Percentiles rank a stretch among this genome's conserved stretches.
These are phyloP conservation scores for Boletus patriciae DNA, from an alignment of 768 basidiomycete genomes.

Conservation along the genomic window DNA sequence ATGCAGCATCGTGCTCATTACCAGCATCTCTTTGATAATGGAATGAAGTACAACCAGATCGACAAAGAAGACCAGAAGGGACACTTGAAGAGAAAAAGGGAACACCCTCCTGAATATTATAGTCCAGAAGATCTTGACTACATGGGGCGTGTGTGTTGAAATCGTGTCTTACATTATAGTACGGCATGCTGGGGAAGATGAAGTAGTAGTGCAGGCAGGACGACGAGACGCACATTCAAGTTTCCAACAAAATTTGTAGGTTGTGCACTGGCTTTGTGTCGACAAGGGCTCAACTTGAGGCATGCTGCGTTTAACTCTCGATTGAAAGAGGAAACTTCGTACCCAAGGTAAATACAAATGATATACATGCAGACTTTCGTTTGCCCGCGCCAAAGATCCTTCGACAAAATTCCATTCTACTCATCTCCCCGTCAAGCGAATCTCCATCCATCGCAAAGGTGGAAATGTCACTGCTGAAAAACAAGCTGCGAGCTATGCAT, in stretches of 20 bases:
- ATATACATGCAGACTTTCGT: too few relatives aligned
- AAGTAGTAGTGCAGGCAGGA: too few relatives aligned
- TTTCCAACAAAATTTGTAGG: too few relatives aligned
- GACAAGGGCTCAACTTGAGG: too few relatives aligned
- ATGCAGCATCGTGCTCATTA: neutral
- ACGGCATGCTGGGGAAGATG: too few relatives aligned
- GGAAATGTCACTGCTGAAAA: constrained; percentile 50
- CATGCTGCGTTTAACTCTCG: constrained; percentile 27
- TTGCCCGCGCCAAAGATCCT: neutral
- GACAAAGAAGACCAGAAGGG: neutral
- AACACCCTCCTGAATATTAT: too few relatives aligned
- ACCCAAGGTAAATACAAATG: neutral
- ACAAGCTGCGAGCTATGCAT: constrained; percentile 40
- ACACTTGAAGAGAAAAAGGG: neutral
- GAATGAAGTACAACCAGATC: neutral
- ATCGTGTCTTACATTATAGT: too few relatives aligned
- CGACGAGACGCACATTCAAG: too few relatives aligned
- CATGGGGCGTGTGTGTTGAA: too few relatives aligned
- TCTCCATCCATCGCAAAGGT: constrained; percentile 51
- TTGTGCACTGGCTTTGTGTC: too few relatives aligned
- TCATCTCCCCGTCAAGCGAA: constrained; percentile 41
- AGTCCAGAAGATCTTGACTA: too few relatives aligned
- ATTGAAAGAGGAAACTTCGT: constrained; percentile 33
- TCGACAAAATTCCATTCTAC: neutral
- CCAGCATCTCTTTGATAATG: neutral